Percentiles rank a stretch among this genome's conserved stretches.
These are phyloP conservation scores for Beauveria sp. DNA, from an alignment of 2,329 filamentous ascomycete genomes.

Conservation along the genomic window DNA sequence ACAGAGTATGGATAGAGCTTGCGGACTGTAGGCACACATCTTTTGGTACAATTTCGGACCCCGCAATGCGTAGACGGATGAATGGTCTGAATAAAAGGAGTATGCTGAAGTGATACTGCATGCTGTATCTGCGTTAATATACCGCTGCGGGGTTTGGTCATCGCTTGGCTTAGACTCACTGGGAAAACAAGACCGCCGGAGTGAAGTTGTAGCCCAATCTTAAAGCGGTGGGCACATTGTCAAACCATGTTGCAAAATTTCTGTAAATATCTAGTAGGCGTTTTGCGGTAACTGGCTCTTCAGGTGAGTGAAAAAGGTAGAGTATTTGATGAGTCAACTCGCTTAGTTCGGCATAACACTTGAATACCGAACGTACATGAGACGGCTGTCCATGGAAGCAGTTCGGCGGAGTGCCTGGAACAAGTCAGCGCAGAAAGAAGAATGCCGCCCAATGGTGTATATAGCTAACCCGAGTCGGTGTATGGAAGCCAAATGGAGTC, in stretches of 20 bases:
- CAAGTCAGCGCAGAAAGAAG: background rate
- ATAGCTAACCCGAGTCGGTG: slow-evolving; percentile 30
- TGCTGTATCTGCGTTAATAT: slow-evolving; percentile 31
- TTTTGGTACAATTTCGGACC: slow-evolving; percentile 53
- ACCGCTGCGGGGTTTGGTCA: background rate
- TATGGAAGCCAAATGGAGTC: slow-evolving; percentile 52
- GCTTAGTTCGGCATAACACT: slow-evolving; percentile 62
- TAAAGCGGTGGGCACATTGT: slow-evolving; percentile 55
- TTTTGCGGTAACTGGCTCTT: slow-evolving; percentile 54
- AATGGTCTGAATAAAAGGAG: slow-evolving; percentile 65
- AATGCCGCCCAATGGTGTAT: background rate
- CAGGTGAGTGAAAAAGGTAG: slow-evolving; percentile 63
- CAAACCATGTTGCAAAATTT: slow-evolving; percentile 64
- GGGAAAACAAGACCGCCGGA: slow-evolving; percentile 65
- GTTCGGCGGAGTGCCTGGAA: slow-evolving; percentile 43
- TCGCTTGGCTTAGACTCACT: slow-evolving; percentile 42
- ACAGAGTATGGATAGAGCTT: slow-evolving; percentile 48
- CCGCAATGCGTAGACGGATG: slow-evolving; percentile 55
- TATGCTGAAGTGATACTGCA: slow-evolving; percentile 66
- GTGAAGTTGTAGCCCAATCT: slow-evolving; percentile 61
- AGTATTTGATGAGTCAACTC: slow-evolving; percentile 66
- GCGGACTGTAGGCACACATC: slow-evolving; percentile 58
- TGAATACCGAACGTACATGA: slow-evolving; percentile 60
- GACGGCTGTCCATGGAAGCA: slow-evolving; percentile 53
- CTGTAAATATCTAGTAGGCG: slow-evolving; percentile 58